These are phyloP conservation scores for Gymnopilus dilepis DNA, from an alignment of 768 basidiomycete species.

Conservation along the genomic window DNA sequence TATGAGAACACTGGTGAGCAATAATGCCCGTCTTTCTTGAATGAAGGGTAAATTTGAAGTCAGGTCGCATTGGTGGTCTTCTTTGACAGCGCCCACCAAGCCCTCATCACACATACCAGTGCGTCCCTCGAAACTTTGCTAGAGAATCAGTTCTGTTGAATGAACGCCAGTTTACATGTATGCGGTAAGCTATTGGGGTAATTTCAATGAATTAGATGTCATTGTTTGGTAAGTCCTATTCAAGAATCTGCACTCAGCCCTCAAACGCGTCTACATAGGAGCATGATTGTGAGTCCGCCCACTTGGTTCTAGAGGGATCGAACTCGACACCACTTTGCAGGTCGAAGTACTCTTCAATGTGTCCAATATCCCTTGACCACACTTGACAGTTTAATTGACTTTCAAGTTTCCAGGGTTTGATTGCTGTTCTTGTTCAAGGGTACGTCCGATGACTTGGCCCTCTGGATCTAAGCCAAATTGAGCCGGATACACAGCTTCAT, in stretches of 20 bases:
- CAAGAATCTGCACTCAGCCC: too few species aligned
- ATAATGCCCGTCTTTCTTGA: background rate
- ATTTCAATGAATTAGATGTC: conserved; percentile 16
- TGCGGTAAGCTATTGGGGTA: conserved; percentile 29
- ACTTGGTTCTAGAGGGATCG: too few species aligned
- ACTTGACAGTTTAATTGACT: background rate
- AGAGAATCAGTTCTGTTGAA: background rate
- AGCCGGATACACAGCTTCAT: conserved; percentile 29
- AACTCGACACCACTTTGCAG: conserved; percentile 9
- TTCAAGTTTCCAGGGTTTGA: conserved; percentile 24
- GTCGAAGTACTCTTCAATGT: conserved; percentile 34
- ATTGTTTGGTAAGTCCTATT: conserved; percentile 28
- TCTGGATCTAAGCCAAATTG: background rate
- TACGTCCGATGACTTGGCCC: background rate
- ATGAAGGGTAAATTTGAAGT: background rate
- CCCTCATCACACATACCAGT: conserved; percentile 57
- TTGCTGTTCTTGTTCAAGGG: conserved; percentile 35
- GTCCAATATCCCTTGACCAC: background rate
- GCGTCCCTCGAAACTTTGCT: conserved; percentile 17
- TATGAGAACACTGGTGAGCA: conserved; percentile 47
- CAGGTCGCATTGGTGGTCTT: conserved; percentile 56
- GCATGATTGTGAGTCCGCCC: conserved; percentile 23
- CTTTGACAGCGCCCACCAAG: conserved; percentile 59
- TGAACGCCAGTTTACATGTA: conserved; percentile 28
- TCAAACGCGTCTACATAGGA: conserved; percentile 19